Evolutionary conservation across 1,284 basidiomycete genomes (phyloP), one percentile per base, ranked within the genome.

Genomic region (Lignosus rhinocerotis): DNA sequence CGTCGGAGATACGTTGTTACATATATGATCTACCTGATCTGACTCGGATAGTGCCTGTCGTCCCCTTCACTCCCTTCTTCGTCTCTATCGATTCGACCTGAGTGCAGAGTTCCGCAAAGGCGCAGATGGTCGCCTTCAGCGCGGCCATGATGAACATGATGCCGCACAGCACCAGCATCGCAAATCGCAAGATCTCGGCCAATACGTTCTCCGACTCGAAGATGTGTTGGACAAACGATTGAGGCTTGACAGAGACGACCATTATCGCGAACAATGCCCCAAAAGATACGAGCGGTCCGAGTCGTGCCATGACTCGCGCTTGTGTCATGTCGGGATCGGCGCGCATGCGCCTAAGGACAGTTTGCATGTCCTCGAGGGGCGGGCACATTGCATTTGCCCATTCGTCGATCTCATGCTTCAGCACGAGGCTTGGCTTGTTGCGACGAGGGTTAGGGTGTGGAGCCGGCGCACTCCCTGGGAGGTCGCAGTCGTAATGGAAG

Each of bases 321-420:
- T 65, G 66, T 17, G 60, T 55, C 50, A 62, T 30, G 17, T 60
- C 61, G 5, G 59, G 64, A 55, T 60, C 53, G 3, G 49, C 49
- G 12, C 56, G 58, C 42, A 61, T 39, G 21, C 61, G 66, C 6
- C 51, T 56, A 34, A 67, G 33, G 47, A 56, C 53, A 47, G 54
- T 51, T 44, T 59, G 57, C 16, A 65, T 17, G 38, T 65, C 61
- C 36, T 50, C 56, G 32, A 64, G 56, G 14, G 60, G 63, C 12
- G 65, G 64, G 47, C 49, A 60, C 39, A 61, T 11, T 9, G 61
- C 59, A 3, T 58, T 55, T 57, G 58, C 59, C 65, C 63, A 65
- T 5, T 55, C 57, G 3, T 41, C 42, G 9, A 55, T 56, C 36
- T 64, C 58, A n/a, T 45, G 19, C 14, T 47, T 32, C 41, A 59